Conservation (phyloP, 2,329 filamentous ascomycete species). For the Coleophoma cylindrospora region DNA sequence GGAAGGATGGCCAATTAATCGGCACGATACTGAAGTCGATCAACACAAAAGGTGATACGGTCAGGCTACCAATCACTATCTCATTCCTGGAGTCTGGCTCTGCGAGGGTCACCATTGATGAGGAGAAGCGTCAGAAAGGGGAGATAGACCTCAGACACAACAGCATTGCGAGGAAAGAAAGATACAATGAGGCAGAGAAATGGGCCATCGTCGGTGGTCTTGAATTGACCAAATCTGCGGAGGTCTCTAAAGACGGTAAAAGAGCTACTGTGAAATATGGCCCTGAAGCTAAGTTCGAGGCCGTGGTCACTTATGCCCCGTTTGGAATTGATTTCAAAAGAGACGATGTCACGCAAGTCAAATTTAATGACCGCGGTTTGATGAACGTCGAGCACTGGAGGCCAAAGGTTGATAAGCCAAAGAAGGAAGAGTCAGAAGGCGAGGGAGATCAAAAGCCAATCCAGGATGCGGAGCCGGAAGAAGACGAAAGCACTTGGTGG, state of each 20-base stretch:
- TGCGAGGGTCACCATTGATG: constrained; percentile 83
- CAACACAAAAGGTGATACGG: constrained; percentile 57
- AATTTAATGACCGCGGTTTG: constrained; percentile 83
- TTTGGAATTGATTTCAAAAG: constrained; percentile 84
- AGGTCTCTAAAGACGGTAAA: constrained; percentile 59
- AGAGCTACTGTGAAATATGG: constrained; percentile 79
- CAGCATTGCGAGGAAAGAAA: constrained; percentile 81
- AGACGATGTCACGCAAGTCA: constrained; percentile 76
- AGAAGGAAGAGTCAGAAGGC: constrained; percentile 28
- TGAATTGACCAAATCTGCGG: constrained; percentile 65
- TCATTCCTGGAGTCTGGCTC: constrained; percentile 88
- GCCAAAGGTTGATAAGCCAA: constrained; percentile 64
- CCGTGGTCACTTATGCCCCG: constrained; percentile 75
- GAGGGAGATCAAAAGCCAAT: constrained; percentile 37
- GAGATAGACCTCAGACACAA: constrained; percentile 83
- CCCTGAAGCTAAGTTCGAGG: constrained; percentile 69
- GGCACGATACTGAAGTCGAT: constrained; percentile 80
- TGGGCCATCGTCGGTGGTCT: constrained; percentile 84
- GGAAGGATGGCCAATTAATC: constrained; percentile 75
- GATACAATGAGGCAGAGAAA: constrained; percentile 86
- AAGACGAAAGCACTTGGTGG: constrained; percentile 94
- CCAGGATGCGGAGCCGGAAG: constrained; percentile 34
- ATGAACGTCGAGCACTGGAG: constrained; percentile 97
- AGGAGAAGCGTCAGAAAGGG: constrained; percentile 83
- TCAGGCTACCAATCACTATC: constrained; percentile 76